Percentiles rank a stretch among this genome's conserved stretches.
phyloP scores from a whole-genome alignment of 1,139 yeast genomes.

The Neolecta irregularis region DNA sequence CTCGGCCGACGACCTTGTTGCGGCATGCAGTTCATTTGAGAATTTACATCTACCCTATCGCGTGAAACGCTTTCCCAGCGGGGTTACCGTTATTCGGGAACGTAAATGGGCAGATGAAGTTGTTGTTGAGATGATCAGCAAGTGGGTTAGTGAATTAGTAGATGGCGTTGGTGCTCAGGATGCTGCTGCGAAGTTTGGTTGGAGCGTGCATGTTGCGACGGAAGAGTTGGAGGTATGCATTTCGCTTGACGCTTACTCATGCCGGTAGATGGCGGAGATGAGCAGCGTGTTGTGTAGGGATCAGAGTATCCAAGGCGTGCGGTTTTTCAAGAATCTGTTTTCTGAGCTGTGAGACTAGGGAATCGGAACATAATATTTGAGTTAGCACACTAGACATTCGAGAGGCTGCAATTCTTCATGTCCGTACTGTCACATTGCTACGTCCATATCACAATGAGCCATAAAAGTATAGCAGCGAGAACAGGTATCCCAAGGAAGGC shows the following conservation, averaged over 20 bases:
- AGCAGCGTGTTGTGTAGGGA: constrained; percentile 50
- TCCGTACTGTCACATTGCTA: no score
- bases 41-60: constrained; percentile 32
- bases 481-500: no score
- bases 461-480: no score
- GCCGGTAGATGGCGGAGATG: constrained; percentile 34
- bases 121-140: constrained; percentile 23
- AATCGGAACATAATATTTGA: no score
- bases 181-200: constrained; percentile 39
- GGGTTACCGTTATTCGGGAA: constrained; percentile 34
- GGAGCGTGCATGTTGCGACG: constrained; percentile 55
- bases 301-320: constrained; percentile 41
- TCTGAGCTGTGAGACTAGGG: background rate
- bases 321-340: constrained; percentile 7
- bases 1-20: constrained; percentile 41
- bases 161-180: constrained; percentile 32
- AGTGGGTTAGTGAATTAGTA: constrained; percentile 21
- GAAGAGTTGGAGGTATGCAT: constrained; percentile 40
- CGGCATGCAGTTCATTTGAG: constrained; percentile 37
- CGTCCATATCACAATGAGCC: no score
- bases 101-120: constrained; percentile 24
- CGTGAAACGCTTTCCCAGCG: constrained; percentile 28
- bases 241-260: background rate
- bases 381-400: no score
- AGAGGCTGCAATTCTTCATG: no score